A percentile compares a stretch with the other conserved stretches of the same genome.
Conservation (phyloP, 768 basidiomycete genomes). For the Tulasnella sp. region DNA sequence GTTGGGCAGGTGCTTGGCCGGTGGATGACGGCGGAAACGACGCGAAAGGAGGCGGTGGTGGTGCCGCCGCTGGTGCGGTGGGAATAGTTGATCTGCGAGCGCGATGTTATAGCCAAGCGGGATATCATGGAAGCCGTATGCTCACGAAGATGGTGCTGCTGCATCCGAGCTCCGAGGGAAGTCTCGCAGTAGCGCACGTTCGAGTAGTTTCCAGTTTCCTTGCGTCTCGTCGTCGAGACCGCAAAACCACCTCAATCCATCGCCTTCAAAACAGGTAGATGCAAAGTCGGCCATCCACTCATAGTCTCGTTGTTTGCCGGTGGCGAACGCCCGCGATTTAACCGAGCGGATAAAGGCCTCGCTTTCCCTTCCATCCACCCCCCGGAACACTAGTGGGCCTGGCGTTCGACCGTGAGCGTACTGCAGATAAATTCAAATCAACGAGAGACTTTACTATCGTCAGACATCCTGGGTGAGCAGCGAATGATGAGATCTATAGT, state of each 20-base stretch:
- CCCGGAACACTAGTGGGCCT: background rate
- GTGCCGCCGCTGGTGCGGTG: background rate
- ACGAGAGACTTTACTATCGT: background rate
- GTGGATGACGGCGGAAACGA: background rate
- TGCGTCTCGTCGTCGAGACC: background rate
- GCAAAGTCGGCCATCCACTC: constrained; percentile 8
- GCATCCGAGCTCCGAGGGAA: background rate
- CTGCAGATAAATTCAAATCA: background rate
- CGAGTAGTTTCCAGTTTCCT: background rate
- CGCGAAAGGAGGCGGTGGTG: background rate
- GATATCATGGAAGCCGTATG: background rate
- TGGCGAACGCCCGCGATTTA: background rate
- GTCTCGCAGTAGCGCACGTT: background rate
- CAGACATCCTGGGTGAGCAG: background rate
- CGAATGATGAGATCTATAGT: background rate
- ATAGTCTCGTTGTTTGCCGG: background rate
- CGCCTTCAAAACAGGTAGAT: background rate
- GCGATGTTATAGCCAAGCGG: background rate
- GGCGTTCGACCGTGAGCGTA: background rate
- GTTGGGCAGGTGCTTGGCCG: background rate
- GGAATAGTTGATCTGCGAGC: background rate
- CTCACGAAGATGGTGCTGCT: background rate
- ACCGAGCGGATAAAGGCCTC: background rate
- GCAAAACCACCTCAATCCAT: constrained; percentile 1
- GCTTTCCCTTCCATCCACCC: constrained; percentile 3